These are phyloP conservation scores for Wickerhamomyces chambardii DNA, from an alignment of 805 yeast species.

Conservation along the genomic window DNA sequence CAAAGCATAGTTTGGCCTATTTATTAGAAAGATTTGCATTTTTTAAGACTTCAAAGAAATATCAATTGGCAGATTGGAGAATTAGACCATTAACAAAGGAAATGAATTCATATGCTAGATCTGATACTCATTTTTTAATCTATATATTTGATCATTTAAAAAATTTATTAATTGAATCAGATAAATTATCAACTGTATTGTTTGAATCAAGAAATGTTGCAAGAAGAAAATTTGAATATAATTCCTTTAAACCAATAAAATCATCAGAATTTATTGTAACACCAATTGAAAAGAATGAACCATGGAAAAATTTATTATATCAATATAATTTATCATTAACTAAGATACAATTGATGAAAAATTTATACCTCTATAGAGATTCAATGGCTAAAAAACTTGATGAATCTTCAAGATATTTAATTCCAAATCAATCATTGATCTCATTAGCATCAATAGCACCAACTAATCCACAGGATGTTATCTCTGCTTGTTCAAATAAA, in stretches of 20 bases:
- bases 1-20: slow-evolving; percentile 72
- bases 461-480: slow-evolving; percentile 43
- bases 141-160: slow-evolving; percentile 71
- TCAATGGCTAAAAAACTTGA: slow-evolving; percentile 61
- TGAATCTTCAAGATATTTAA: slow-evolving; percentile 75
- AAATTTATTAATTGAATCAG: slow-evolving; percentile 44
- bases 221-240: slow-evolving; percentile 70
- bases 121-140: slow-evolving; percentile 89
- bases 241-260: slow-evolving; percentile 44
- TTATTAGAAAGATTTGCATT: slow-evolving; percentile 71
- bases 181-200: slow-evolving; percentile 53
- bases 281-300: slow-evolving; percentile 47
- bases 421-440: slow-evolving; percentile 74
- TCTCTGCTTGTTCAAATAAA: slow-evolving; percentile 31
- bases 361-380: slow-evolving; percentile 81
- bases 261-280: slow-evolving; percentile 30
- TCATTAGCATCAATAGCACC: slow-evolving; percentile 54
- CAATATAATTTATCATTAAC: slow-evolving; percentile 56
- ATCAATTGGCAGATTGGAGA: slow-evolving; percentile 97
- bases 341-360: slow-evolving; percentile 46
- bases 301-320: slow-evolving; percentile 54
- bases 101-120: slow-evolving; percentile 81
- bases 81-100: slow-evolving; percentile 70
- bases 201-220: slow-evolving; percentile 76
- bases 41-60: slow-evolving; percentile 86